A percentile compares a stretch with the other conserved stretches of the same genome.
Evolutionary conservation across 2,329 filamentous ascomycete species (phyloP).

Genomic region (Claviceps humidiphila): DNA sequence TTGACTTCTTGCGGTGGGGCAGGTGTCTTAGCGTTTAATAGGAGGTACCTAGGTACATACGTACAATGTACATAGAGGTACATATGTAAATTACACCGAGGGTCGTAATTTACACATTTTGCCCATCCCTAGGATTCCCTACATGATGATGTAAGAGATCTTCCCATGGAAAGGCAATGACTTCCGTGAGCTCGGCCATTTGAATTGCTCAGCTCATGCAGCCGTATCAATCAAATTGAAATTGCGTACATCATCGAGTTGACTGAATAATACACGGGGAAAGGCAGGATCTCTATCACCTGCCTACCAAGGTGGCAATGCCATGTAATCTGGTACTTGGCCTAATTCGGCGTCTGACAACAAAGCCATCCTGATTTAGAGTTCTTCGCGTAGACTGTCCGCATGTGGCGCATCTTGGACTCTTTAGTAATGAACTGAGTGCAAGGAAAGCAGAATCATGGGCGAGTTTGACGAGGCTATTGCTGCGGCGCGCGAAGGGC

Average conservation of each 20-base stretch:
- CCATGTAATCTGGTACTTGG: background rate
- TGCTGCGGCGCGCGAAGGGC: background rate
- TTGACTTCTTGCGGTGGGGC: no score
- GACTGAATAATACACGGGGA: background rate
- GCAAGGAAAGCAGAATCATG: background rate
- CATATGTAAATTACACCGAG: no score
- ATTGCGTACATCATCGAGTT: background rate
- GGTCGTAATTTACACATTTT: no score
- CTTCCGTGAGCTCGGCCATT: background rate
- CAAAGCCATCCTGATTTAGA: background rate
- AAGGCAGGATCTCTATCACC: background rate
- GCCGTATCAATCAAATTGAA: background rate
- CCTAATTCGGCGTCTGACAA: background rate
- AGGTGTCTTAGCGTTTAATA: no score
- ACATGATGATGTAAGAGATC: background rate
- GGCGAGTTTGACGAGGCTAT: slow-evolving; percentile 2
- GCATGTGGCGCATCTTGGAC: background rate
- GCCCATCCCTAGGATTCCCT: no score
- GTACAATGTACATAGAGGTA: no score
- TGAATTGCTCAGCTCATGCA: background rate
- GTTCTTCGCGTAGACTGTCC: background rate
- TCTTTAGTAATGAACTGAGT: background rate
- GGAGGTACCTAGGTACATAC: no score
- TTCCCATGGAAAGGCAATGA: no score
- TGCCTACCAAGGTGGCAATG: background rate